Conservation (phyloP, 257 asterid genomes). For the Petunia axillaris region DNA sequence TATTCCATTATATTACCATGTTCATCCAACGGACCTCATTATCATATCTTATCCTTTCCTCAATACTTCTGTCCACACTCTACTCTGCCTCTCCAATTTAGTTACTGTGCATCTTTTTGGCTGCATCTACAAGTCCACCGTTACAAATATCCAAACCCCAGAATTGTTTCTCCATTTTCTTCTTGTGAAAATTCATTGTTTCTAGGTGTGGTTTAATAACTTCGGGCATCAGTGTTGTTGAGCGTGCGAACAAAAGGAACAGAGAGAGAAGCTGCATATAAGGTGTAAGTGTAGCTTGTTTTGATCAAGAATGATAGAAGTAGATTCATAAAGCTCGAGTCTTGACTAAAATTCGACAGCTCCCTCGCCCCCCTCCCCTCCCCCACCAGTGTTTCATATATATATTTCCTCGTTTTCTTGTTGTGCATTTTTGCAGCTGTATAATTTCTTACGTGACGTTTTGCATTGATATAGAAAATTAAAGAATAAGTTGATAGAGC, state of each 20-base stretch:
- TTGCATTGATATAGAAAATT: background rate
- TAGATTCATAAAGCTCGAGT: background rate
- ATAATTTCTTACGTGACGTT: background rate
- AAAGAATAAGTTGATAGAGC: background rate
- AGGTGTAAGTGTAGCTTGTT: no score
- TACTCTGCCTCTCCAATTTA: background rate
- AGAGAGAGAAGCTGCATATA: no score
- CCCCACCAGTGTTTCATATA: background rate
- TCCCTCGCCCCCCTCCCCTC: no score
- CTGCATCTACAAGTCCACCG: background rate
- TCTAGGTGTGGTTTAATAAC: background rate
- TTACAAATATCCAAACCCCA: background rate
- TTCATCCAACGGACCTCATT: conserved; percentile 63
- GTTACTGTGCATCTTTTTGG: background rate
- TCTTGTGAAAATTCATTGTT: background rate
- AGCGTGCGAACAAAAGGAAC: no score
- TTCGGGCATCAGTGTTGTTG: no score
- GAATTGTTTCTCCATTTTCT: background rate
- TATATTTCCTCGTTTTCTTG: background rate
- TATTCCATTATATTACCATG: conserved; percentile 53
- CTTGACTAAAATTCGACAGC: no score
- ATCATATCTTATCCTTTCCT: conserved; percentile 27
- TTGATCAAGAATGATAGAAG: background rate
- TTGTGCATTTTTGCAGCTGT: background rate
- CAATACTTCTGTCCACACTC: background rate